These are phyloP conservation scores for Ustilago xerochloae DNA, from an alignment of 1,284 basidiomycete genomes.

Conservation along the genomic window DNA sequence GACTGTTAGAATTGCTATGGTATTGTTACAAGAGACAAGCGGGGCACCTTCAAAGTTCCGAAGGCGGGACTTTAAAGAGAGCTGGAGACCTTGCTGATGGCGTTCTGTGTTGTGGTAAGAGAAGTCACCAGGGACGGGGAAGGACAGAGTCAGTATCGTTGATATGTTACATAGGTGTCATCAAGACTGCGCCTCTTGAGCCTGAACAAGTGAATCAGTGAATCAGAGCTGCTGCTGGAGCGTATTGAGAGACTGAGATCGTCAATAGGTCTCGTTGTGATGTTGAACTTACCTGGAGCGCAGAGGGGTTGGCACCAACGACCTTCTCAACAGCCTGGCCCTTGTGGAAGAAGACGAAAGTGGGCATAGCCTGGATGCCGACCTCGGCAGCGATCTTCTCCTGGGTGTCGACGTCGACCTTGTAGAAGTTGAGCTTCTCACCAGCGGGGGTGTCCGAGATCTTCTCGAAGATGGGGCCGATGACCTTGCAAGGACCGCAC, in stretches of 20 bases:
- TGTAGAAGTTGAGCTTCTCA: conserved; percentile 76
- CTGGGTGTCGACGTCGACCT: conserved; percentile 73
- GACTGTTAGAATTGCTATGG: neutral
- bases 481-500: conserved; percentile 76
- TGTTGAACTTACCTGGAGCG: conserved; percentile 70
- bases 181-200: neutral
- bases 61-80: conserved; percentile 4
- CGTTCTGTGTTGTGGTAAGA: conserved; percentile 17
- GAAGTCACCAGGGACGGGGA: neutral
- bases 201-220: neutral
- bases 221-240: neutral
- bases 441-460: conserved; percentile 70
- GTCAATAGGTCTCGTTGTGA: neutral
- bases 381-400: conserved; percentile 74
- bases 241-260: too few relatives aligned
- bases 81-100: conserved; percentile 33
- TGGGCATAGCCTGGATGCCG: conserved; percentile 83
- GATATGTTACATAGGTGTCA: neutral
- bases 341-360: conserved; percentile 79
- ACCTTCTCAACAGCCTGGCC: conserved; percentile 75
- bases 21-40: neutral
- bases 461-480: conserved; percentile 82
- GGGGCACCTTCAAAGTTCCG: neutral
- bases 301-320: conserved; percentile 75
- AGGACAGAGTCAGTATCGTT: conserved; percentile 1